Base-by-base conservation (phyloP, 2,329 filamentous ascomycete genomes). In the Apiospora arundinis region DNA sequence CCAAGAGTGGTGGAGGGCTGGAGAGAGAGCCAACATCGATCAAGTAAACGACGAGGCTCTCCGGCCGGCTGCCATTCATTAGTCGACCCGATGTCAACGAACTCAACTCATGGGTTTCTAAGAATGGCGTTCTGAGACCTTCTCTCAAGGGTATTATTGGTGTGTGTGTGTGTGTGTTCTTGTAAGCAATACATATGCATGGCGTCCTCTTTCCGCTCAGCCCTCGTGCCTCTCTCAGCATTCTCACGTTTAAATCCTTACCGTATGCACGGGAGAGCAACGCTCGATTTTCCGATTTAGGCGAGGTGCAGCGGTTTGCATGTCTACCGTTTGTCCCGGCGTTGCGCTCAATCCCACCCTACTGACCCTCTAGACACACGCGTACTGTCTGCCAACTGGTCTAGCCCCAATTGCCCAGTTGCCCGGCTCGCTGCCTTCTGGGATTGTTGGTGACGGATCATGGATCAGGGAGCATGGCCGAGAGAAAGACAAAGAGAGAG, bases 221-320 rank as follows among this genome's bases (percentile, higher is more conserved):
- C 25, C 49, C 49, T 21, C 49, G 11, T 9, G 9, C 40, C 40
- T n/a, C 40, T 18, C 6, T 12, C 23, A 28, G 25, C 28, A 16
- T 56, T 28, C 32, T 40, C 4, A 12, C 37, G 56, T 12, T n/a
- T n/a, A 32, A 40, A 63, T 63, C 56, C 56, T 32, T 63, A 23
- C 56, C 56, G 32, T 63, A 63, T 37, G 56, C 28, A 40, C 65
- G 65, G 65, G 40, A 67, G 65, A 67, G 65, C 40, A 46, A 46
- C 65, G 28, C 40, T 67, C 23, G 40, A 32, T 67, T 46, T 67
- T 67, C 65, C 44, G 40, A 32, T 67, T 67, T 37, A 46, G 65
- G 65, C 65, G 42, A 67, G n/a, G 65, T 25, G 56, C 56, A 63
- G 56, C 32, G 14, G 56, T 63, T 40, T 63, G 56, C 56, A 63